A percentile compares a stretch with the other conserved stretches of the same genome.
Conservation (phyloP, 371 early-diverging fungal genomes). For the Actinomucor elegans region DNA sequence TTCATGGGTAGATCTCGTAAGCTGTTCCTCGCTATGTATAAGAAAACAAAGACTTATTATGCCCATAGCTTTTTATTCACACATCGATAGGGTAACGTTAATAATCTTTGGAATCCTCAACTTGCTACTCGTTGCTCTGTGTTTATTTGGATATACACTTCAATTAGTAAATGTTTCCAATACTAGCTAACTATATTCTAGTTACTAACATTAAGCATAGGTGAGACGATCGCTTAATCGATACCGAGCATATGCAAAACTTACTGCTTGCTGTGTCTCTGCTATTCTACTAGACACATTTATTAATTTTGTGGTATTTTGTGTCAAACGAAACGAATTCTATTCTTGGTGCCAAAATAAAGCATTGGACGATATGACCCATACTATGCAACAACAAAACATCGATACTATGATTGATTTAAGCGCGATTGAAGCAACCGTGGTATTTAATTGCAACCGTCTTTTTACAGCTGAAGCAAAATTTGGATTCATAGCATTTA, state of each 20-base stretch:
- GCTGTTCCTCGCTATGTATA: not conserved
- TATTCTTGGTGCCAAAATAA: not conserved
- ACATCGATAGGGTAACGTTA: slow-evolving; percentile 11
- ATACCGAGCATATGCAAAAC: slow-evolving; percentile 5
- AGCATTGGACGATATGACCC: not conserved
- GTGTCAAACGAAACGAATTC: slow-evolving; percentile 2
- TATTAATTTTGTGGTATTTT: slow-evolving; percentile 4
- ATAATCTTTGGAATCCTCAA: slow-evolving; percentile 27
- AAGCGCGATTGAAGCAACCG: not conserved
- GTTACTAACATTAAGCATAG: too few relatives aligned
- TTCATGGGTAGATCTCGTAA: slow-evolving; percentile 24
- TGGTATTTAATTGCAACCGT: slow-evolving; percentile 4
- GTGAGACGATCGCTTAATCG: not conserved
- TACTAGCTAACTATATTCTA: too few relatives aligned
- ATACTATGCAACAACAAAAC: not conserved
- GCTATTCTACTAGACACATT: slow-evolving; percentile 1
- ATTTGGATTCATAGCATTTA: slow-evolving; percentile 1
- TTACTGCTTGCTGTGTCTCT: slow-evolving; percentile 5
- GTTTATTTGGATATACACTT: slow-evolving; percentile 17
- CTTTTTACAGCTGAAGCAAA: slow-evolving; percentile 3
- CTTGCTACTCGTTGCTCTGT: slow-evolving; percentile 15
- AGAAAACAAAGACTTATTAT: not conserved
- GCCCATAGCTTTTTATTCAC: slow-evolving; percentile 24
- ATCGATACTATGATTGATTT: not conserved
- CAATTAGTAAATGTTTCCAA: not conserved